Evolutionary conservation across 495 filamentous ascomycete genomes (phyloP), one percentile per base, ranked within the genome.

Genomic region (Daldinia grandis): DNA sequence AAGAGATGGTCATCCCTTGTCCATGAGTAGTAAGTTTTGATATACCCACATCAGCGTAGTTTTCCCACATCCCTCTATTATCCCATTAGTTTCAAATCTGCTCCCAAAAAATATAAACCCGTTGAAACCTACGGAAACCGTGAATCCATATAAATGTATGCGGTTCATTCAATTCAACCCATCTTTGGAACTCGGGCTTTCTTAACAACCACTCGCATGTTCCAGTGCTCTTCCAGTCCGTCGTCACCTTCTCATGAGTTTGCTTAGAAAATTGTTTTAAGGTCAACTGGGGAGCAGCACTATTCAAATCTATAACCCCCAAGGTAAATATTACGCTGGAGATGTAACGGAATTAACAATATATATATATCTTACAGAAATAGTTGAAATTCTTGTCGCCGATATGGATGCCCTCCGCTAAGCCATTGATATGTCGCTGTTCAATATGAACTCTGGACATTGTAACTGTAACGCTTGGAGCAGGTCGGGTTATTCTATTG

Each of bases 1-100:
- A 19, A 35, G 24, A 37, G n/a, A 35, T 10, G 15, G 5, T 58
- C 10, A 28, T 5, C 5, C 1, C 14, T 15, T 58, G 9, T 28
- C 5, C 12, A 25, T 58, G 17, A 40, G 33, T 15, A 17, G 3
- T 27, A 8, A 28, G n/a, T 10, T n/a, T 25, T 5, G 35, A 30
- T 27, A 21, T 24, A 27, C 27, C 33, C n/a, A 25, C 58, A 62
- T 62, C 19, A 62, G 14, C 5, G 30, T 53, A 17, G 58, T 28
- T 27, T 62, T 62, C 27, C 58, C 58, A 38, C 58, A 62, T 37
- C 58, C 58, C 10, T 24, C 58, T 62, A 25, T 25, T n/a, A 3
- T 7, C 14, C 5, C 3, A 51, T 21, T 51, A 14, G 50, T 30
- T 24, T 5, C n/a, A 15, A 37, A 25, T 12, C 14, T 17, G 15